A percentile compares a stretch with the other conserved stretches of the same genome.
These are phyloP conservation scores for Penicillium arizonense DNA, from an alignment of 495 filamentous ascomycete species.

Conservation along the genomic window DNA sequence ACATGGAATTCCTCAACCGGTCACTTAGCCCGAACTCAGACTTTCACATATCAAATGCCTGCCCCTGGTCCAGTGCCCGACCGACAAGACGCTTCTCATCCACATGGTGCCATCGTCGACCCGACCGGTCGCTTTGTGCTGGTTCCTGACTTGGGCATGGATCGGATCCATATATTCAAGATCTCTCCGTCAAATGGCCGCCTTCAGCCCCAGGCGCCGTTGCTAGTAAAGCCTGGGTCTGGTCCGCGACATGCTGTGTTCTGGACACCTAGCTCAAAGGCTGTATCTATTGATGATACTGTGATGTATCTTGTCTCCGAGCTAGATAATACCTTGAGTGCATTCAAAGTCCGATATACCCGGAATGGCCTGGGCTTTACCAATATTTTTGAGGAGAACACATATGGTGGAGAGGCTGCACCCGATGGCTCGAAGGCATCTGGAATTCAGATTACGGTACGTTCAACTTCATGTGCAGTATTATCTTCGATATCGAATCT, in stretches of 20 bases:
- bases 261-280: conserved; percentile 22
- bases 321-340: conserved; percentile 51
- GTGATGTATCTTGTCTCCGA: conserved; percentile 55
- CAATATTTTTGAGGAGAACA: conserved; percentile 38
- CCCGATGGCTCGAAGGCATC: conserved; percentile 46
- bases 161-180: conserved; percentile 57
- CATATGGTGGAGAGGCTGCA: conserved; percentile 40
- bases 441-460: conserved; percentile 60
- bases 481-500: neutral
- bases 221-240: conserved; percentile 39
- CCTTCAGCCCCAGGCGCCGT: conserved; percentile 9
- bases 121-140: conserved; percentile 59
- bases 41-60: conserved; percentile 44
- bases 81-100: conserved; percentile 60
- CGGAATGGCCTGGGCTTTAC: conserved; percentile 33
- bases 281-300: conserved; percentile 25
- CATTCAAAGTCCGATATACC: conserved; percentile 51
- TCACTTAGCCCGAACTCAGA: conserved; percentile 30
- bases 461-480: conserved; percentile 16
- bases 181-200: conserved; percentile 32
- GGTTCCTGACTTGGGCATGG: conserved; percentile 64
- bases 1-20: conserved; percentile 4
- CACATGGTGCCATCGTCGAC: conserved; percentile 60
- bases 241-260: conserved; percentile 64
- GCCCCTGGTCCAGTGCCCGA: conserved; percentile 41